Conservation (phyloP, 768 basidiomycete species). For the Scleroderma bovista region DNA sequence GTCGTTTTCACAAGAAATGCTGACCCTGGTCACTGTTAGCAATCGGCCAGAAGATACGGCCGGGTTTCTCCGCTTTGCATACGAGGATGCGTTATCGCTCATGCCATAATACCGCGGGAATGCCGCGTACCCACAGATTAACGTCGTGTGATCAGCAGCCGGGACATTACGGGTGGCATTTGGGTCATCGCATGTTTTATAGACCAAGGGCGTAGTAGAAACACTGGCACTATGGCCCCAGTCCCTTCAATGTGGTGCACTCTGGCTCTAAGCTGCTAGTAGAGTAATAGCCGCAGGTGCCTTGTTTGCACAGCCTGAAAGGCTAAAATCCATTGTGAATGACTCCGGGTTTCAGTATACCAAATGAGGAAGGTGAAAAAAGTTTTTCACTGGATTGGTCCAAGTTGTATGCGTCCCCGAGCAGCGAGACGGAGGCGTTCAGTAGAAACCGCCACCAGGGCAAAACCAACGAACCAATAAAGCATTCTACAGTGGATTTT, state of each 20-base stretch:
- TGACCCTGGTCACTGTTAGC: slow-evolving; percentile 28
- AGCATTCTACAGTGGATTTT: neutral
- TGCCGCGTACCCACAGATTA: too few species aligned
- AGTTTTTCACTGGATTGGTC: slow-evolving; percentile 11
- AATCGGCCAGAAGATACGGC: slow-evolving; percentile 42
- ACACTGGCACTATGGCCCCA: too few species aligned
- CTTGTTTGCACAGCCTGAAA: slow-evolving; percentile 14
- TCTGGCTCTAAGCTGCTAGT: too few species aligned
- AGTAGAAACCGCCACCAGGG: too few species aligned
- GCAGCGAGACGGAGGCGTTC: slow-evolving; percentile 8
- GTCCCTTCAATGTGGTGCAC: too few species aligned
- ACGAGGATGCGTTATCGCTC: slow-evolving; percentile 47
- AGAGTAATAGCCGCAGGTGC: neutral
- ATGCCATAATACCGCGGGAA: slow-evolving; percentile 36
- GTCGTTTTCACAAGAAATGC: slow-evolving; percentile 3
- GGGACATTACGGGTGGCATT: neutral
- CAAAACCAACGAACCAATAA: neutral
- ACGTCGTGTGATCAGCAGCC: neutral
- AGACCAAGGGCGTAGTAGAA: too few species aligned
- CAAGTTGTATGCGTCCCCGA: slow-evolving; percentile 18
- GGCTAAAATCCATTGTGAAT: slow-evolving; percentile 16
- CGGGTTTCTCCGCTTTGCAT: slow-evolving; percentile 54
- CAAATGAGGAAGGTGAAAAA: slow-evolving; percentile 17
- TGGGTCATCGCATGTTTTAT: neutral
- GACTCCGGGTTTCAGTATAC: neutral